phyloP scores from a whole-genome alignment of 305 asterid genomes.

The Fraxinus baroniana region DNA sequence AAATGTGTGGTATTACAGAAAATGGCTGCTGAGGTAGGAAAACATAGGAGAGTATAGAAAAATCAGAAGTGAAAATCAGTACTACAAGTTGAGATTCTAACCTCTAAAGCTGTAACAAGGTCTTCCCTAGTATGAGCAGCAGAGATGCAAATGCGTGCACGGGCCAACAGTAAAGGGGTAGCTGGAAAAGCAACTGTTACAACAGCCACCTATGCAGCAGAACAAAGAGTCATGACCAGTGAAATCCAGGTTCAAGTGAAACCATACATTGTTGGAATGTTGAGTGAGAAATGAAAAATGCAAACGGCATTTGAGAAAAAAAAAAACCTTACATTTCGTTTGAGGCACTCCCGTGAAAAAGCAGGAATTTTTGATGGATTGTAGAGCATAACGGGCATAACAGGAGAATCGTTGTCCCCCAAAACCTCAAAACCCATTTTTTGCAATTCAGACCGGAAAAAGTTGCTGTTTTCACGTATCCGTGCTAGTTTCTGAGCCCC shows the following conservation, averaged over 20 bases:
- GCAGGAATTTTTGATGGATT: no score
- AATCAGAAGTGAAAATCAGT: neutral
- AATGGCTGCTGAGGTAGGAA: neutral
- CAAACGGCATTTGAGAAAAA: neutral
- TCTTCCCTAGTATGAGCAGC: conserved; percentile 93
- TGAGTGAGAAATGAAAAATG: neutral
- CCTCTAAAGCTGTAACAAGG: conserved; percentile 82
- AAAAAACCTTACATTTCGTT: conserved; percentile 48
- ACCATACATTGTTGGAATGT: neutral
- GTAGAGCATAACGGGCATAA: no score
- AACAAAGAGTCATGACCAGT: conserved; percentile 18
- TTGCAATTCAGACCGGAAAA: no score
- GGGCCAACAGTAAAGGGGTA: conserved; percentile 76
- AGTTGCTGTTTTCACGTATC: no score
- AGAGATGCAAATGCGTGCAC: conserved; percentile 95
- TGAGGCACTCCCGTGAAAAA: conserved; percentile 81
- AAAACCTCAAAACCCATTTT: no score
- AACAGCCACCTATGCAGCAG: conserved; percentile 43
- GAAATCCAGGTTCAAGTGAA: neutral
- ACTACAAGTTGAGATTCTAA: conserved; percentile 17
- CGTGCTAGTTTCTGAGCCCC: no score
- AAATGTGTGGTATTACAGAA: neutral
- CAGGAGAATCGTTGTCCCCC: no score
- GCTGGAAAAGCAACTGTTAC: conserved; percentile 99
- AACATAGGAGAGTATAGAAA: neutral